Percentiles rank a stretch among this genome's conserved stretches.
phyloP scores from a whole-genome alignment of 805 yeast species.

The Sugiyamaella valdiviana region DNA sequence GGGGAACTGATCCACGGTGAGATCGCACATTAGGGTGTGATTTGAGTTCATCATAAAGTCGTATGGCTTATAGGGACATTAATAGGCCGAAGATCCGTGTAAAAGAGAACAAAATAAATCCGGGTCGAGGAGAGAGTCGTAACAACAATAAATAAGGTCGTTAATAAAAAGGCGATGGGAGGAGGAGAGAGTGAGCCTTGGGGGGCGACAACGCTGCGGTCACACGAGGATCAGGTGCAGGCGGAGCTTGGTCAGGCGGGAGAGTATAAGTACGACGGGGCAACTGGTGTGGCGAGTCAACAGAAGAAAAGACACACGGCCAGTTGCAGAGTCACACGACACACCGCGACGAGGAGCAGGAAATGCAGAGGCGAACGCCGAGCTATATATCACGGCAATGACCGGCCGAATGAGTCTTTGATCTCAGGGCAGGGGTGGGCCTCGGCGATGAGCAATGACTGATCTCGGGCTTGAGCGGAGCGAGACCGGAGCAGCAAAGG shows the following conservation, averaged over 20 bases:
- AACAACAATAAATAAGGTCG: conserved; percentile 6
- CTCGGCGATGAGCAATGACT: not conserved
- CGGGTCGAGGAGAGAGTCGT: too few species aligned
- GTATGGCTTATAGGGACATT: not conserved
- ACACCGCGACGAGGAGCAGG: not conserved
- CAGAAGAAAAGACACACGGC: not conserved
- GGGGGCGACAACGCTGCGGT: not conserved
- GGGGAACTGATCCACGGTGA: not conserved
- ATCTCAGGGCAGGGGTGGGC: not conserved
- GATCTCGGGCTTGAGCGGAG: not conserved
- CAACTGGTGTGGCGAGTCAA: not conserved
- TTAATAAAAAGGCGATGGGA: not conserved
- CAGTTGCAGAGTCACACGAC: too few species aligned
- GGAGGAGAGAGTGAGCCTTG: not conserved
- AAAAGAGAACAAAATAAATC: not conserved
- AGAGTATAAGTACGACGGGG: not conserved
- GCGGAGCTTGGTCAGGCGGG: not conserved
- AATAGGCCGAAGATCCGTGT: not conserved
- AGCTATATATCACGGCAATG: not conserved
- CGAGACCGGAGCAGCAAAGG: not conserved
- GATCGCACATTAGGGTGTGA: not conserved
- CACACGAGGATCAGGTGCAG: not conserved
- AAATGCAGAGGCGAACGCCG: not conserved
- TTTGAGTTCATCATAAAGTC: not conserved
- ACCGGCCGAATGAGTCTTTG: not conserved